A percentile compares a stretch with the other conserved stretches of the same genome.
phyloP scores from a whole-genome alignment of 2,329 filamentous ascomycete genomes.

The Hymenoscyphus fructigenus region DNA sequence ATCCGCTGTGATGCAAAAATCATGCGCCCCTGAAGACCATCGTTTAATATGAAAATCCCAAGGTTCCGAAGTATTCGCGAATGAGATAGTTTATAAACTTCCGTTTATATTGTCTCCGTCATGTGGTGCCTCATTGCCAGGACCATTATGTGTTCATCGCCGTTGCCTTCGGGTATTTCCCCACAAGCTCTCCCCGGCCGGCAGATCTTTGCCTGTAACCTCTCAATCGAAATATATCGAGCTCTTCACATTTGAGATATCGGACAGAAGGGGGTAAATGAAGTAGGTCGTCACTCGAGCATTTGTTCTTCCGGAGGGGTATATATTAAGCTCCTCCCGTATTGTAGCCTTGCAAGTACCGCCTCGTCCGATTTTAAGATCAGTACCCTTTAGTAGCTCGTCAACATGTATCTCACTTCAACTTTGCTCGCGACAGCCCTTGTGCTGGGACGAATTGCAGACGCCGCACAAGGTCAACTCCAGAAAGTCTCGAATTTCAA shows the following conservation, averaged over 20 bases:
- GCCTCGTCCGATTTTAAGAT: not conserved
- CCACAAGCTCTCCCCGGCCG: slow-evolving; percentile 2
- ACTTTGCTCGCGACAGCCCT: slow-evolving; percentile 6
- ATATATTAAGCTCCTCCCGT: slow-evolving; percentile 1
- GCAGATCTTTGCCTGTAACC: not conserved
- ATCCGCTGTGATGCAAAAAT: not conserved
- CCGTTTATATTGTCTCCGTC: slow-evolving; percentile 3
- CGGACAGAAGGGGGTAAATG: slow-evolving; percentile 6
- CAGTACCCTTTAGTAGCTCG: not conserved
- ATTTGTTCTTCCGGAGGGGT: slow-evolving; percentile 11
- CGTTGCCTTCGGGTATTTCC: not conserved
- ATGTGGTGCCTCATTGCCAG: not conserved
- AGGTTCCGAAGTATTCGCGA: not conserved
- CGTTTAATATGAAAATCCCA: not conserved
- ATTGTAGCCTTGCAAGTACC: not conserved
- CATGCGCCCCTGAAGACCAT: not conserved
- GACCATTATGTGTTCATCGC: not conserved
- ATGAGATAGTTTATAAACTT: not conserved
- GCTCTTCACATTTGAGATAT: slow-evolving; percentile 2
- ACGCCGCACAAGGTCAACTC: slow-evolving; percentile 13
- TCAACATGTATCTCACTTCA: slow-evolving; percentile 14
- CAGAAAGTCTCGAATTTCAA: slow-evolving; percentile 27
- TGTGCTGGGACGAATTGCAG: slow-evolving; percentile 10
- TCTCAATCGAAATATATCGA: not conserved
- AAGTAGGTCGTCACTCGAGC: not conserved